Percentiles rank a stretch among this genome's conserved stretches.
Evolutionary conservation across 2,329 filamentous ascomycete species (phyloP).

Genomic region (Magnaporthales sp.): DNA sequence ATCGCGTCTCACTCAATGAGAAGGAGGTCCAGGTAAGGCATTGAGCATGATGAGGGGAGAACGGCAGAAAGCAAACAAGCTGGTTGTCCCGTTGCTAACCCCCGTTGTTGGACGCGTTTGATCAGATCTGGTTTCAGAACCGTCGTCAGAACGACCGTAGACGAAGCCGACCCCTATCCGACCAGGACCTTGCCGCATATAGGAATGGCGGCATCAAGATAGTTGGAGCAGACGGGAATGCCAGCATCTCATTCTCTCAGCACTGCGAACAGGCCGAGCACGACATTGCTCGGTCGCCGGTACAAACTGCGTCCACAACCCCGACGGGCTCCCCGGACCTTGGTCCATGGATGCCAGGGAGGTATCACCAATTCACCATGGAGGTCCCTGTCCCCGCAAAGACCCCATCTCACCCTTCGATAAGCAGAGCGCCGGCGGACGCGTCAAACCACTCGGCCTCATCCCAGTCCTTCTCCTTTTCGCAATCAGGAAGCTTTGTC

Average conservation of each 20-base stretch:
- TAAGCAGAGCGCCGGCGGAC: conserved; percentile 6
- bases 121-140: conserved; percentile 96
- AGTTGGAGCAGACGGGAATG: conserved; percentile 33
- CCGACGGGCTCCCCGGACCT: conserved; percentile 14
- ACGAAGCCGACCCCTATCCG: conserved; percentile 74
- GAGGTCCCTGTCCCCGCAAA: not conserved
- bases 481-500: conserved; percentile 28
- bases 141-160: conserved; percentile 85
- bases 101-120: not conserved
- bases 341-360: conserved; percentile 13
- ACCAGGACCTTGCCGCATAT: conserved; percentile 63
- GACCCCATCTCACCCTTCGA: conserved; percentile 3
- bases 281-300: not conserved
- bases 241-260: conserved; percentile 16
- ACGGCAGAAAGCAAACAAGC: not conserved
- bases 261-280: conserved; percentile 7
- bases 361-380: not conserved
- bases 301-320: conserved; percentile 10
- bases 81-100: not conserved
- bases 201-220: conserved; percentile 45
- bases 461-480: conserved; percentile 9
- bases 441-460: conserved; percentile 12
- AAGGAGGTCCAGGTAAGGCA: conserved; percentile 90
- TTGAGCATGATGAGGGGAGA: not conserved
- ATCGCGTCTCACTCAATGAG: conserved; percentile 79